Evolutionary conservation across 2,329 filamentous ascomycete genomes (phyloP).

Genomic region (Aspergillus piperis): DNA sequence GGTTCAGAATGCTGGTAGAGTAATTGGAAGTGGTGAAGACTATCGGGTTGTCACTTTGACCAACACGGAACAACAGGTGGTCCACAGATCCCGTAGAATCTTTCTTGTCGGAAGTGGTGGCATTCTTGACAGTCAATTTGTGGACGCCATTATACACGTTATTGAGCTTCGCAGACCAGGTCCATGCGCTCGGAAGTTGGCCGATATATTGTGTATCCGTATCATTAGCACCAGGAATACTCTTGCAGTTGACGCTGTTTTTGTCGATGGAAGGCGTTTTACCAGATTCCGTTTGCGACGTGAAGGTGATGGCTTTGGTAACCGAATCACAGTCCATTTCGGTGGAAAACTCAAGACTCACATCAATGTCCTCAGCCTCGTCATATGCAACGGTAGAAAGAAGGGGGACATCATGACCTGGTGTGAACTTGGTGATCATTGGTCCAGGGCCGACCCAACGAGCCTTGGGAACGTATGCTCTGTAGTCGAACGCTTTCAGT

Average conservation of each 20-base stretch:
- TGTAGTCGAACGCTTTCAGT: conserved; percentile 59
- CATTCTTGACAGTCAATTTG: conserved; percentile 58
- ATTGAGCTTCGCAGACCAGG: conserved; percentile 54
- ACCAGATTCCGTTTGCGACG: conserved; percentile 55
- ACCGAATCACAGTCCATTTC: conserved; percentile 63
- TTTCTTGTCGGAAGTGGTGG: conserved; percentile 45
- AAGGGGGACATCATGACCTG: conserved; percentile 62
- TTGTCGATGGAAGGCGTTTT: conserved; percentile 47
- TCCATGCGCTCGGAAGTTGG: conserved; percentile 57
- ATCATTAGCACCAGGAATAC: conserved; percentile 37
- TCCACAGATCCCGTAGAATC: conserved; percentile 56
- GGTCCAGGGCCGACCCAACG: conserved; percentile 56
- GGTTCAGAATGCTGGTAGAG: conserved; percentile 54
- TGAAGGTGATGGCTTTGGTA: conserved; percentile 52
- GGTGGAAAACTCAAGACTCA: conserved; percentile 61
- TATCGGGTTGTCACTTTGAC: conserved; percentile 60
- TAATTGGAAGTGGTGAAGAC: conserved; percentile 63
- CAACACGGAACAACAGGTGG: conserved; percentile 63
- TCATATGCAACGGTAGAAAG: conserved; percentile 49
- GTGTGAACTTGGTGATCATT: conserved; percentile 61
- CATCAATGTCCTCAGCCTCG: conserved; percentile 48
- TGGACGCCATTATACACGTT: conserved; percentile 64
- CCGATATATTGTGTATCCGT: conserved; percentile 47
- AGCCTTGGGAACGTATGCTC: conserved; percentile 59
- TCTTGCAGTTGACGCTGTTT: conserved; percentile 49